phyloP scores from a whole-genome alignment of 495 filamentous ascomycete genomes.

The Echria macrotheca region DNA sequence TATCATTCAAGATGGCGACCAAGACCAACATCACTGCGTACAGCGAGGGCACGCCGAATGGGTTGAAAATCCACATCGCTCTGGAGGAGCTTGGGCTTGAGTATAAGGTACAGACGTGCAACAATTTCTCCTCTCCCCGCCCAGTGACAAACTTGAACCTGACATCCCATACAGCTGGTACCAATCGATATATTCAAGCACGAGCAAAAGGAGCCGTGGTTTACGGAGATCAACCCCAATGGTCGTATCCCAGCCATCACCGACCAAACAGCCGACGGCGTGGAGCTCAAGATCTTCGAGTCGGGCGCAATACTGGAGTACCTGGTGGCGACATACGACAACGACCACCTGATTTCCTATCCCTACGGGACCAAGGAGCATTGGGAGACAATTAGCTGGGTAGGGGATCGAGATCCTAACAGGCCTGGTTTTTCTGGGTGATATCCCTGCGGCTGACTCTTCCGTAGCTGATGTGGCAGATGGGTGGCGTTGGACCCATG shows the following conservation, averaged over 20 bases:
- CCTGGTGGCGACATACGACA: constrained; percentile 73
- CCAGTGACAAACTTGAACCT: too few species aligned
- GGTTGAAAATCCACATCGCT: constrained; percentile 78
- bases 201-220: constrained; percentile 71
- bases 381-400: constrained; percentile 78
- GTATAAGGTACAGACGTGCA: constrained; percentile 63
- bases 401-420: too few species aligned
- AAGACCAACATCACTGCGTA: constrained; percentile 46
- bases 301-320: constrained; percentile 84
- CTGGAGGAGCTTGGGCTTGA: constrained; percentile 76
- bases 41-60: constrained; percentile 62
- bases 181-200: too few species aligned
- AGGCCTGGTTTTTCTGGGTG: too few species aligned
- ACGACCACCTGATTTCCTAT: constrained; percentile 78
- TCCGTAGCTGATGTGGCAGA: constrained; percentile 50
- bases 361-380: constrained; percentile 67
- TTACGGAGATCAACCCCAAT: constrained; percentile 89
- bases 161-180: too few species aligned
- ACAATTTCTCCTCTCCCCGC: constrained; percentile 66
- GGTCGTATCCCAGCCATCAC: constrained; percentile 88
- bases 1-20: too few species aligned
- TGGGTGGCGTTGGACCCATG: constrained; percentile 84
- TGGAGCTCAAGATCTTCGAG: constrained; percentile 76
- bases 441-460: too few species aligned
- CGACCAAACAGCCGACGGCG: constrained; percentile 67